Base-by-base conservation (phyloP, 345 rosid genomes). In the Raphanus raphanistrum region DNA sequence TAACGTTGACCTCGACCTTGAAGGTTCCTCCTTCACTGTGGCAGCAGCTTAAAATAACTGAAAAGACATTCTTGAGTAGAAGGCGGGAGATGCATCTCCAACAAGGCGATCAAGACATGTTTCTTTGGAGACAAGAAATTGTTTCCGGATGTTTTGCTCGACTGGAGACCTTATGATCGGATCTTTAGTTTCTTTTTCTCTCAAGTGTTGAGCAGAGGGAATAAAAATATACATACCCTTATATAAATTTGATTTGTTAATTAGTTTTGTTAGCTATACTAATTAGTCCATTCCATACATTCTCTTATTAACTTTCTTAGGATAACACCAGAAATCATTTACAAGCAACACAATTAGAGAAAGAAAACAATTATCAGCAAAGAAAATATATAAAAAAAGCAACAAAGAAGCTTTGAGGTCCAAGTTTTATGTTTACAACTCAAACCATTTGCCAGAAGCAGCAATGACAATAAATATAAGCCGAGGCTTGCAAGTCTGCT, bases 391-490 rank as follows among this genome's bases (percentile, higher is more conserved):
- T 0, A 15, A 15, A 52, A 52, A 52, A 15, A 54, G 8, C 57
- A 48, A 48, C 27, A 68, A 63, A 45, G 31, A 69, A 55, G 32
- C 32, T 32, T 55, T 63, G 27, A 63, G 59, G n/a, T 63, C 50
- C 52, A 17, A 73, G 13, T 11, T 41, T 25, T 66, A 25, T 66
- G 70, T 66, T 10, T 21, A 65, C 31, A 27, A 72, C 15, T 63
- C 26, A 45, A 57, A 61, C 5, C 26, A 8, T 62, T 62, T 62
- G 9, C 61, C 68, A 62, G 16, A 12, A 16, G 76, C 32, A 72
- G 63, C 60, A 72, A 36, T 52, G 26, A 32, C 79, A 76, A 61
- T 48, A 28, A 60, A 52, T 38, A 68, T 8, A 61, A 69, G 63
- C 13, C 33, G 8, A 68, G 35, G 68, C 73, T 58, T 31, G 2